These are phyloP conservation scores for Nyctanthes arbortristis DNA, from an alignment of 257 asterid genomes.

Conservation along the genomic window DNA sequence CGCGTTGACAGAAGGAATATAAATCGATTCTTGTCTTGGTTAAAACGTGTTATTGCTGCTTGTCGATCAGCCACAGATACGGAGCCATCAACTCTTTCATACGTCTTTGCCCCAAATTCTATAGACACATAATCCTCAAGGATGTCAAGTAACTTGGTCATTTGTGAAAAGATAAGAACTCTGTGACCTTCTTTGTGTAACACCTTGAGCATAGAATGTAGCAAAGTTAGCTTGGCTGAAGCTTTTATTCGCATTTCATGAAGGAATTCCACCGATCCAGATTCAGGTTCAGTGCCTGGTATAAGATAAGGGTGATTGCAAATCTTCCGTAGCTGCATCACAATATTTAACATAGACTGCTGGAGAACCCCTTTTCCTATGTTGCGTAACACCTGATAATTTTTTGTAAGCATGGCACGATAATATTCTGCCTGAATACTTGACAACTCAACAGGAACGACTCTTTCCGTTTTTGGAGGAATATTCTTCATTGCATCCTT, in stretches of 20 bases:
- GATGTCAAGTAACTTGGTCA: slow-evolving; percentile 95
- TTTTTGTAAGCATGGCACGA: slow-evolving; percentile 98
- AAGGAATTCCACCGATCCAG: slow-evolving; percentile 80
- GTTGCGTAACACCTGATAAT: slow-evolving; percentile 92
- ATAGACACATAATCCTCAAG: slow-evolving; percentile 88
- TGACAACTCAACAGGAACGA: slow-evolving; percentile 97
- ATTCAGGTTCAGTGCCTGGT: slow-evolving; percentile 97
- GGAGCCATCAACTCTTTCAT: slow-evolving; percentile 98
- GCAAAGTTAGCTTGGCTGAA: slow-evolving; percentile 88
- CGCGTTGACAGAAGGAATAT: slow-evolving; percentile 94
- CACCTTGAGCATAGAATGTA: slow-evolving; percentile 90
- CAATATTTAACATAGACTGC: slow-evolving; percentile 96
- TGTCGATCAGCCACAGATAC: slow-evolving; percentile 88
- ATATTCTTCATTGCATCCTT: slow-evolving; percentile 97
- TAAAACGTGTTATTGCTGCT: slow-evolving; percentile 88
- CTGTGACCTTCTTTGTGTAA: slow-evolving; percentile 86
- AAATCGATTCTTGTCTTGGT: slow-evolving; percentile 93
- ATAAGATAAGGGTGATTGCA: slow-evolving; percentile 99
- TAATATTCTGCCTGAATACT: slow-evolving; percentile 98
- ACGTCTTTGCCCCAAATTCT: slow-evolving; percentile 91
- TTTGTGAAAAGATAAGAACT: slow-evolving; percentile 94
- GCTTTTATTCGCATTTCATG: slow-evolving; percentile 99
- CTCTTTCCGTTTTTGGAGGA: slow-evolving; percentile 96
- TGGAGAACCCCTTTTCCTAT: slow-evolving; percentile 88
- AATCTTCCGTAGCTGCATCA: slow-evolving; percentile 95